Percentiles rank a stretch among this genome's conserved stretches.
phyloP scores from a whole-genome alignment of 2,329 filamentous ascomycete species.

The Fusarium sororula region DNA sequence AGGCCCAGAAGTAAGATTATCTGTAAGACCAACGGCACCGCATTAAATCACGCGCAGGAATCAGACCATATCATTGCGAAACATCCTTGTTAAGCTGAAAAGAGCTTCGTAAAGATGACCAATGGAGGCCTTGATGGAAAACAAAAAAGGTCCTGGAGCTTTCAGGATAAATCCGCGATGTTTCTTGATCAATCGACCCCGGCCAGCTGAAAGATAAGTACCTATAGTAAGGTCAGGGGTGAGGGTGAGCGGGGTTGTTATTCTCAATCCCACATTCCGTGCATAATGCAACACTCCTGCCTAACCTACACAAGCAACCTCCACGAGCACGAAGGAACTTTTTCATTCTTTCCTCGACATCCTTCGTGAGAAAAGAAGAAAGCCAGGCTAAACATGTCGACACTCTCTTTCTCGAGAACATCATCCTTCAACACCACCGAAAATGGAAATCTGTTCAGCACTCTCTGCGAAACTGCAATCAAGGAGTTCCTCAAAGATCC shows the following conservation, averaged over 20 bases:
- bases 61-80: neutral
- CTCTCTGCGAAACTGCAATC: neutral
- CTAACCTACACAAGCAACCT: neutral
- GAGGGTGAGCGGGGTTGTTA: neutral
- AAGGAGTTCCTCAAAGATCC: neutral
- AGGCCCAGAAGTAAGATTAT: neutral
- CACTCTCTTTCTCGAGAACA: neutral
- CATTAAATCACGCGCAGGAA: neutral
- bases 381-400: neutral
- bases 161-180: neutral
- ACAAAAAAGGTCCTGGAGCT: accelerated
- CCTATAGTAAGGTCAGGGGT: neutral
- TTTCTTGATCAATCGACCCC: neutral
- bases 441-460: neutral
- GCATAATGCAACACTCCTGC: neutral
- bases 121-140: neutral
- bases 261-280: neutral
- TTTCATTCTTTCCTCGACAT: neutral
- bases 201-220: neutral
- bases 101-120: too few relatives aligned
- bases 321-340: accelerated
- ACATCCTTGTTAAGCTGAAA: neutral
- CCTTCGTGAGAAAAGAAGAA: neutral
- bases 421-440: neutral
- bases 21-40: neutral